A percentile compares a stretch with the other conserved stretches of the same genome.
Conservation (phyloP, 331 rosid genomes). For the Telfairia occidentalis region DNA sequence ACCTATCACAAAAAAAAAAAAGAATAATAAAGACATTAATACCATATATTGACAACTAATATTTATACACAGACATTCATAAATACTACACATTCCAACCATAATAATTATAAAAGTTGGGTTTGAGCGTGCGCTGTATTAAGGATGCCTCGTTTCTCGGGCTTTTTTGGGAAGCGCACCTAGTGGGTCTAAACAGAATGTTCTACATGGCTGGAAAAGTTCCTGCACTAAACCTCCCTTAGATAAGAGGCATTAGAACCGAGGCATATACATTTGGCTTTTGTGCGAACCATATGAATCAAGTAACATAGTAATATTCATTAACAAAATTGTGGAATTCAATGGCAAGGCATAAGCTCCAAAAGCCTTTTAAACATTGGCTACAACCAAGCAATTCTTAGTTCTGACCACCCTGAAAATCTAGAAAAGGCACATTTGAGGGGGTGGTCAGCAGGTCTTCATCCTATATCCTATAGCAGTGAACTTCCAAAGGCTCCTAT, state of each 20-base stretch:
- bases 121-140: no score
- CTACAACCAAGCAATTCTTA: background rate
- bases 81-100: no score
- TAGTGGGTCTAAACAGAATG: background rate
- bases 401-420: background rate
- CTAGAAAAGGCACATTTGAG: background rate
- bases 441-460: background rate
- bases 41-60: no score
- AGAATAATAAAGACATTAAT: no score
- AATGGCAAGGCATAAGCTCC: background rate
- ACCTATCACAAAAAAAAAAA: no score
- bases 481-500: background rate
- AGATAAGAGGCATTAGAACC: background rate
- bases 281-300: no score
- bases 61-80: no score
- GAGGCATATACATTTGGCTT: background rate
- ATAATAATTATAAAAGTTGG: no score
- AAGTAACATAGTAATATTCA: no score
- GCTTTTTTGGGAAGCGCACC: no score
- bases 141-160: no score
- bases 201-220: background rate
- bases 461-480: background rate
- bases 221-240: background rate
- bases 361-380: background rate
- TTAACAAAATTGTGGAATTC: background rate